Evolutionary conservation across 2,329 filamentous ascomycete species (phyloP), one percentile per base, ranked within the genome.

Genomic region (Parasarocladium wereldwijsianum): DNA sequence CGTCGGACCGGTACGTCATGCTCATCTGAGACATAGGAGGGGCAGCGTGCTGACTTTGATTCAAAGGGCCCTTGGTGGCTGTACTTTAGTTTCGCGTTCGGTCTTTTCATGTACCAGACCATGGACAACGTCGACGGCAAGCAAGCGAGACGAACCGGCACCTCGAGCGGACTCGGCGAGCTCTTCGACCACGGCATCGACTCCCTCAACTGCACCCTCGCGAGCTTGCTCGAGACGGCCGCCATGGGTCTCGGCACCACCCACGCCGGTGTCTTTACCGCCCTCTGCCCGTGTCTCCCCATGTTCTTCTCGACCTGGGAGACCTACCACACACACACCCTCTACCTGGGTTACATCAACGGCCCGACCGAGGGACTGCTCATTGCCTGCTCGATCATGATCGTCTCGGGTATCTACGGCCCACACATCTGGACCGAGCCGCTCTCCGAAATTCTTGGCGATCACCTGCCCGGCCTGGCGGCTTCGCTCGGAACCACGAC

Each of bases 271-370:
- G 78, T 90, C 34, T 92, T 93, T 51, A 96, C 90, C 1, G 85
- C 86, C 2, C 62, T 98, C 24, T 75, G 87, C 36, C 90, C 90
- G 2, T 92, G 85, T 43, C 61, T 98, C 25, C 83, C 90, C 36
- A 98, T 98, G 90, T 98, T 93, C 64, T 94, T 98, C 59, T 94
- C 87, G 3, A 98, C 90, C 2, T 98, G 90, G 90, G 90, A 98
- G 58, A 98, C 90, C 1, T 98, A 94, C 53, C 90, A 98, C 57
- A 94, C 90, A 5, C 90, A 98, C 53, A 96, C 90, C 0, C 63
- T 98, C 5, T 98, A 93, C 54, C 73, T 98, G 9, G 90, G 90
- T 32, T 84, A 87, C 51, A 80, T 98, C 69, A 98, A 98, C 52
- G 90, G 90, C 1, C 90, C 90, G 2, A 98, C 90, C 19, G 90